Evolutionary conservation across 225 moss, liverwort and hornwort genomes (phyloP), one percentile per base, ranked within the genome.

Genomic region (Thuidium tamariscinum): DNA sequence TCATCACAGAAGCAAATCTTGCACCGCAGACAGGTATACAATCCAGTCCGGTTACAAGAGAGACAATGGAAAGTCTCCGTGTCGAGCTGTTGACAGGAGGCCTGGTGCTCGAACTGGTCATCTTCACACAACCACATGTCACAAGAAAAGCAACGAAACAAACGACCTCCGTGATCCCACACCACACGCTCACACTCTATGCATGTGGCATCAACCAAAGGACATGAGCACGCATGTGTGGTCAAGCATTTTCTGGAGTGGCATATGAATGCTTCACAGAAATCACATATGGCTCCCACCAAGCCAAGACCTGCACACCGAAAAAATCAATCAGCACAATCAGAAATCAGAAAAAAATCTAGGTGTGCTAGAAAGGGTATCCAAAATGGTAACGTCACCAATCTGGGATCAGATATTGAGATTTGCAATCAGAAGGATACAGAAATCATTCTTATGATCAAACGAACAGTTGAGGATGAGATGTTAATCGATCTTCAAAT

Each of bases 101-200:
- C 98, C 90, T 98, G 98, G 89, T 98, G 98, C 90, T 98, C 98
- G 65, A 98, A 98, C 88, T 98, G 96, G 88, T 98, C 98, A 88
- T 98, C 98, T 85, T 98, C 98, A 85, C 98, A 98, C 73, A 98
- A 92, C 98, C 98, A 98, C 96, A 96, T 96, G 82, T 96, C 95
- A 83, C 96, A 98, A 26, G 96, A 98, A 74, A 98, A 98, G 91
- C 98, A 98, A 80, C 95, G 93, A 77, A 98, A 98, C 62, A 98
- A 92, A 69, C 98, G 94, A 70, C 98, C 98, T 90, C 98, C 98
- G 77, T 98, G 98, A 78, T 98, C 96, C 98, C 98, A 98, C 39
- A 98, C 98, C 51, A 94, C 92, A 82, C 98, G 95, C 90, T 96
- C 95, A 84, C 98, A 98, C 89, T 98, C 98, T 69, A 96, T 93